Base-by-base conservation (phyloP, 148 eudicot genomes). In the Euryodendron excelsum region DNA sequence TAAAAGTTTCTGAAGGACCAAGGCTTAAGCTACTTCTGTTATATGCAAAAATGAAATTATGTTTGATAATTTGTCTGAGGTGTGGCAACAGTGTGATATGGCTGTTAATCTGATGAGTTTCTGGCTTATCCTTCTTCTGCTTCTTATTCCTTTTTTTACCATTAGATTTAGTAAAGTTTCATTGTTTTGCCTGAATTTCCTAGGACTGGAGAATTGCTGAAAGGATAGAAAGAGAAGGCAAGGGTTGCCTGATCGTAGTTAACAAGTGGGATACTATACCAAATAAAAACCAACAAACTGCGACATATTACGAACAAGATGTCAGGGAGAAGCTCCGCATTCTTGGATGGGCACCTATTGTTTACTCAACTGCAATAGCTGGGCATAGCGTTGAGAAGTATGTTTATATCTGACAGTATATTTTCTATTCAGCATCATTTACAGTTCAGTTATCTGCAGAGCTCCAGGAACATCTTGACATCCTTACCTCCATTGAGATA, bases 241-340 rank as follows among this genome's bases (percentile, higher is more conserved):
- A 96, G 81, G 98, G 97, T 72, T 96, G 98, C 85, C 84, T 96
- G 80, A 89, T 96, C 67, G 97, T 96, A 59, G 99, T 96, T 77
- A 96, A 96, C 88, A 96, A 96, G 79, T 93, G 99, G 99, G 99
- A 96, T 78, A 96, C 99, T 1, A 92, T 96, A 79, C 98, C 99
- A 34, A 88, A 93, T 77, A 96, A 96, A 82, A 92, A 91, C 78
- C 95, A 93, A 72, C 89, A 96, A 79, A 92, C 97, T 52, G 86
- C 98, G 39, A 74, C 77, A 37, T 70, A 87, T 48, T 96, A 96
- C 80, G 99, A 96, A 77, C 90, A 92, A 68, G 98, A 96, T 86
- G 97, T 96, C 23, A 87, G 99, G 77, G 84, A 72, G 78, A 96
- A 90, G 86, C 90, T 96, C 23, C 97, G 99, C 45, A 84, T 77